phyloP scores from a whole-genome alignment of 345 rosid genomes.

The Hibiscus tridactylites region DNA sequence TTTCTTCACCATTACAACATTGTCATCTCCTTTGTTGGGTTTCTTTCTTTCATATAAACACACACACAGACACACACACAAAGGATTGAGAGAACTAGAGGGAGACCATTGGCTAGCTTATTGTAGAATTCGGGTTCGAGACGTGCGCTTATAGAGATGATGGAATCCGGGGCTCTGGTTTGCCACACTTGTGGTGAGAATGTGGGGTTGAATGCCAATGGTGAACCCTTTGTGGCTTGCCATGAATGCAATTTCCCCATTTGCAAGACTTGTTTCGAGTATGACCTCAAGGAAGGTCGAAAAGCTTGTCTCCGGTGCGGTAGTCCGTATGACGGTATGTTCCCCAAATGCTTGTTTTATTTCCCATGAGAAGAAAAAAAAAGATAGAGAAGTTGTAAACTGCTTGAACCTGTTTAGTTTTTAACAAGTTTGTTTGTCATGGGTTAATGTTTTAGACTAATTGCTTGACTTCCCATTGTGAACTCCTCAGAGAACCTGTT shows the following conservation, averaged over 20 bases:
- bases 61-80: slow-evolving; percentile 6
- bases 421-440: neutral
- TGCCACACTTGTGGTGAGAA: slow-evolving; percentile 87
- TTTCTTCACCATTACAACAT: slow-evolving; percentile 4
- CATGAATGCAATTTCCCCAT: slow-evolving; percentile 82
- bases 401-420: neutral
- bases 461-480: neutral
- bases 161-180: slow-evolving; percentile 63
- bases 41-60: slow-evolving; percentile 19
- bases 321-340: slow-evolving; percentile 59
- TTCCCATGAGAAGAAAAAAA: neutral
- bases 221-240: slow-evolving; percentile 71
- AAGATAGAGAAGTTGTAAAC: neutral
- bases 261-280: slow-evolving; percentile 80
- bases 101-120: neutral
- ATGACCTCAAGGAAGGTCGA: slow-evolving; percentile 77
- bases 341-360: neutral
- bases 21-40: slow-evolving; percentile 5
- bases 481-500: slow-evolving; percentile 41
- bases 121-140: slow-evolving; percentile 5
- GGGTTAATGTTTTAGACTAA: neutral
- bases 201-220: slow-evolving; percentile 52
- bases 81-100: slow-evolving; percentile 2
- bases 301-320: slow-evolving; percentile 76
- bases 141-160: slow-evolving; percentile 33